phyloP scores from a whole-genome alignment of 140 eudicot genomes.

The Flaveria floridana region DNA sequence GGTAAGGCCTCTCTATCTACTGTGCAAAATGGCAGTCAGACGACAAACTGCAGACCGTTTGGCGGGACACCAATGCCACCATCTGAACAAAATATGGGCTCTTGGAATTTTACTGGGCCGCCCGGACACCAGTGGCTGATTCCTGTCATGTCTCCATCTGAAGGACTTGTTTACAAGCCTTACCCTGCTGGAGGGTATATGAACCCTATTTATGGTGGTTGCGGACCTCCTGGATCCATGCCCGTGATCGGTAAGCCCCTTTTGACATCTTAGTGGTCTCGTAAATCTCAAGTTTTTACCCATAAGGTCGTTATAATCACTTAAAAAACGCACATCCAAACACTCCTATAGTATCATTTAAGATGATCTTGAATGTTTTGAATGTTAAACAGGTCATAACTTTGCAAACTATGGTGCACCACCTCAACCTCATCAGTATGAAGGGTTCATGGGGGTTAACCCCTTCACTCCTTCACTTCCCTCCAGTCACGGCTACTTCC shows the following conservation, averaged over 20 bases:
- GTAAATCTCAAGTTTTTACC: not conserved
- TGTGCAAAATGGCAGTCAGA: conserved; percentile 53
- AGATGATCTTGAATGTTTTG: not conserved
- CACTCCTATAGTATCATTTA: not conserved
- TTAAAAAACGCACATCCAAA: not conserved
- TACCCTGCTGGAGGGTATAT: conserved; percentile 64
- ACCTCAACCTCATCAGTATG: conserved; percentile 45
- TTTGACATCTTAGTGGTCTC: not conserved
- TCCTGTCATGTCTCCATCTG: conserved; percentile 93
- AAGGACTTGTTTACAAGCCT: conserved; percentile 94
- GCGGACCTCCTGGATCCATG: conserved; percentile 59
- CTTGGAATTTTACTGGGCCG: conserved; percentile 58
- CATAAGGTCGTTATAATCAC: not conserved
- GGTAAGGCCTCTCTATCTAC: conserved; percentile 55
- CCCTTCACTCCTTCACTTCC: conserved; percentile 59
- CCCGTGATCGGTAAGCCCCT: conserved; percentile 33
- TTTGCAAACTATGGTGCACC: conserved; percentile 54
- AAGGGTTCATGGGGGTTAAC: conserved; percentile 44
- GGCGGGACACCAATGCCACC: conserved; percentile 38
- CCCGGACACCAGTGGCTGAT: conserved; percentile 83
- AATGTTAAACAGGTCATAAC: conserved; percentile 38
- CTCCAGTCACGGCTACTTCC: conserved; percentile 66
- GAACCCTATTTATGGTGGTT: conserved; percentile 52
- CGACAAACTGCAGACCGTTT: conserved; percentile 40
- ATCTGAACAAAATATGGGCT: conserved; percentile 40